A percentile compares a stretch with the other conserved stretches of the same genome.
Evolutionary conservation across 306 rosid genomes (phyloP).

Genomic region (Rosa multiflora): DNA sequence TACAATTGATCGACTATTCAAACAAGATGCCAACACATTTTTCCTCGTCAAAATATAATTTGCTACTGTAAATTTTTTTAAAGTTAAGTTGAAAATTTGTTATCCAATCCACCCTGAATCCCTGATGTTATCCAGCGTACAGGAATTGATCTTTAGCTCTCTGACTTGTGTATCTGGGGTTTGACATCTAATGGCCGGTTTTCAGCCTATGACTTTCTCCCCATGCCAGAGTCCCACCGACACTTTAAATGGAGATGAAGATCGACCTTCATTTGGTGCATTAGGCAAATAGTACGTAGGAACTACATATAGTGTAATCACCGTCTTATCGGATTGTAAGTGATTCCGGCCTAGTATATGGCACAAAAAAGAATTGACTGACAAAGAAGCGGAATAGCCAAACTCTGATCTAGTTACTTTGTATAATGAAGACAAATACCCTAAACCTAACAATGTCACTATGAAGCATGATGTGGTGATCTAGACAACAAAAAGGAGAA

Average conservation of each 20-base stretch:
- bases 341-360: neutral
- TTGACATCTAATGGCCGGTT: neutral
- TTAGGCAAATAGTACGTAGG: neutral
- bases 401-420: too few species aligned
- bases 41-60: neutral
- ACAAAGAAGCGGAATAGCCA: too few species aligned
- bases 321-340: neutral
- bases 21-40: neutral
- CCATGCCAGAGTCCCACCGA: neutral
- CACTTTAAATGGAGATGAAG: neutral
- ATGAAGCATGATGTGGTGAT: too few species aligned
- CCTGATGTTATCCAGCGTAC: neutral
- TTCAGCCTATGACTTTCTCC: neutral
- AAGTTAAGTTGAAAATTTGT: neutral
- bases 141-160: neutral
- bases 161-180: neutral
- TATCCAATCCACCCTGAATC: neutral
- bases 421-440: too few species aligned
- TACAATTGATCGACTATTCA: constrained; percentile 39
- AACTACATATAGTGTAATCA: neutral
- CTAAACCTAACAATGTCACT: too few species aligned
- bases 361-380: neutral
- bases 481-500: too few species aligned
- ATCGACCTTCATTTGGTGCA: neutral
- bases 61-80: neutral